phyloP scores from a whole-genome alignment of 2,329 filamentous ascomycete species.

The Lecanosticta acicola region DNA sequence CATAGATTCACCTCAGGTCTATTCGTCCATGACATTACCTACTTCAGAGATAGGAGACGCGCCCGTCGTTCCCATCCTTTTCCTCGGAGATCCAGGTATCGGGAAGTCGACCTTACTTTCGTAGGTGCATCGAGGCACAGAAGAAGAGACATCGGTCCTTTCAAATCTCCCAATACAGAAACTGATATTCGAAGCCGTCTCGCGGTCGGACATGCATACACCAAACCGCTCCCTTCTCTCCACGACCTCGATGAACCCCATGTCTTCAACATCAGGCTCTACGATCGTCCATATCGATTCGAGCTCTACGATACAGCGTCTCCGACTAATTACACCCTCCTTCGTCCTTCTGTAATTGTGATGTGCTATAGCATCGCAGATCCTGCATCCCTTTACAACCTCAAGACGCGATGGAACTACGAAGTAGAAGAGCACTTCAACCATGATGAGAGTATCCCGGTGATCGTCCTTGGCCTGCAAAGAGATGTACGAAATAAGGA shows the following conservation, averaged over 20 bases:
- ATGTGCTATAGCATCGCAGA: constrained; percentile 55
- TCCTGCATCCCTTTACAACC: constrained; percentile 45
- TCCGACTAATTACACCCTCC: constrained; percentile 52
- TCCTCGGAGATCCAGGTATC: constrained; percentile 55
- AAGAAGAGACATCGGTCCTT: no score
- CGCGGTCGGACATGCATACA: constrained; percentile 29
- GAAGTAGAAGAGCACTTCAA: constrained; percentile 50
- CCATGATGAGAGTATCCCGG: constrained; percentile 46
- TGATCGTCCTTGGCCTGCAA: constrained; percentile 56
- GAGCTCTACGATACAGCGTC: constrained; percentile 54
- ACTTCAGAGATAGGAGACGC: constrained; percentile 12
- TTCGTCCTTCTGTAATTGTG: constrained; percentile 51
- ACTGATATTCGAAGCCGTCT: constrained; percentile 21
- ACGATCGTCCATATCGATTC: constrained; percentile 50
- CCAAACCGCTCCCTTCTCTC: constrained; percentile 38
- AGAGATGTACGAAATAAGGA: constrained; percentile 49
- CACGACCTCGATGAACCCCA: constrained; percentile 55
- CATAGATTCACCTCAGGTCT: no score
- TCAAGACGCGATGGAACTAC: constrained; percentile 42
- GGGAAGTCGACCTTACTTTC: constrained; percentile 60
- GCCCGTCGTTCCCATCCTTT: constrained; percentile 47
- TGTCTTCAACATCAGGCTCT: constrained; percentile 54
- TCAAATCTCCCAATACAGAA: background rate
- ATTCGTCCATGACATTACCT: constrained; percentile 3
- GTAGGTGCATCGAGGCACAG: constrained; percentile 40